Percentiles rank a stretch among this genome's conserved stretches.
These are phyloP conservation scores for Saturnispora diversa DNA, from an alignment of 805 yeast genomes.

Conservation along the genomic window DNA sequence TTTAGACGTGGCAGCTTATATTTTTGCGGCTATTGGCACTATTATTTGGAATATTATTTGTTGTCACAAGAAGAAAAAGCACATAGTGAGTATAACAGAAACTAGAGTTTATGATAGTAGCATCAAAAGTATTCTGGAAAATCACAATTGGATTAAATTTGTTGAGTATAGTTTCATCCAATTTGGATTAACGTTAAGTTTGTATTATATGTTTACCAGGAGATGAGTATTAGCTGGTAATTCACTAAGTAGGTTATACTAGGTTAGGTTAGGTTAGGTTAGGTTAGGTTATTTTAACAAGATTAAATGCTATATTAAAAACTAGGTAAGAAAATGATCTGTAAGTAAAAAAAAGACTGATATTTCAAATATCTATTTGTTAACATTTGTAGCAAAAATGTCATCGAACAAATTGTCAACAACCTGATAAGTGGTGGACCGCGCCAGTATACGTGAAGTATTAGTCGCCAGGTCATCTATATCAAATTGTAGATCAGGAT, in stretches of 20 bases:
- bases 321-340: no score
- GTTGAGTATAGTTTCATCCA: not conserved
- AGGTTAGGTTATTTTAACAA: no score
- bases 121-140: not conserved
- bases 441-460: no score
- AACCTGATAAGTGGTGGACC: no score
- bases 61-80: slow-evolving; percentile 3
- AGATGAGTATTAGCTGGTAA: no score
- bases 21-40: slow-evolving; percentile 29
- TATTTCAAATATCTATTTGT: no score
- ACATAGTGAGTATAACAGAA: slow-evolving; percentile 1
- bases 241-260: no score
- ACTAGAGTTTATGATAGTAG: not conserved
- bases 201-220: not conserved
- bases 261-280: no score
- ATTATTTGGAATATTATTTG: slow-evolving; percentile 7
- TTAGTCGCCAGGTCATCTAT: not conserved
- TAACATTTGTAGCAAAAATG: no score
- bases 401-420: no score
- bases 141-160: not conserved
- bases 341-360: no score
- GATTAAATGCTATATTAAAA: no score
- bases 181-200: not conserved
- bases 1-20: slow-evolving; percentile 33
- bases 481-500: not conserved